Evolutionary conservation across 441 rosid species (phyloP), one percentile per base, ranked within the genome.

Genomic region (Kokia cookei): DNA sequence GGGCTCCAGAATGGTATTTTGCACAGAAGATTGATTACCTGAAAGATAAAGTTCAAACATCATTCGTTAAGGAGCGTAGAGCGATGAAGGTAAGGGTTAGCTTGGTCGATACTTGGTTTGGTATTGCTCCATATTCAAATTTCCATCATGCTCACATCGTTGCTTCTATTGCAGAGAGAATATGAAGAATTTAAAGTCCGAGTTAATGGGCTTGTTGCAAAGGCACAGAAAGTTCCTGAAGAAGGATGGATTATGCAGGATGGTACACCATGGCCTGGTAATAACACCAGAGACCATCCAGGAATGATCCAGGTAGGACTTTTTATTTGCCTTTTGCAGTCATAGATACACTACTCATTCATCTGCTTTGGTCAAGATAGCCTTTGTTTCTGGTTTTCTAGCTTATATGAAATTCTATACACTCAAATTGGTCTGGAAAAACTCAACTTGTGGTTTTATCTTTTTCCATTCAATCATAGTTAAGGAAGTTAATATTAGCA

Each of bases 191-290:
- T 90, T 78, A 96, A 96, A 83, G 80, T 96, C 79, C 88, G 97
- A 67, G 37, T 93, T 69, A 93, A 96, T 76, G 97, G 91, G 75
- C 95, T 96, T 84, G 99, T 96, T 72, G 86, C 97, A 50, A 93
- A 96, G 85, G 97, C 99, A 19, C 86, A 83, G 58, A 96, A 93
- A 72, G 80, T 90, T 83, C 99, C 99, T 24, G 98, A 93, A 80
- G 99, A 92, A 87, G 99, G 99, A 75, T 96, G 99, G 98, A 86
- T 92, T 45, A 92, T 96, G 98, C 99, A 96, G 86, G 99, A 96
- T 80, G 99, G 99, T 51, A 96, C 99, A 29, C 99, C 99, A 0
- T 96, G 99, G 99, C 99, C 99, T 71, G 99, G 99, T 78, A 96
- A 96, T 84, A 96, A 96, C 82, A 88, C 85, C 72, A 89, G 98